Base-by-base conservation (phyloP, 169 alveolate genomes). In the Eimeria necatrix region DNA sequence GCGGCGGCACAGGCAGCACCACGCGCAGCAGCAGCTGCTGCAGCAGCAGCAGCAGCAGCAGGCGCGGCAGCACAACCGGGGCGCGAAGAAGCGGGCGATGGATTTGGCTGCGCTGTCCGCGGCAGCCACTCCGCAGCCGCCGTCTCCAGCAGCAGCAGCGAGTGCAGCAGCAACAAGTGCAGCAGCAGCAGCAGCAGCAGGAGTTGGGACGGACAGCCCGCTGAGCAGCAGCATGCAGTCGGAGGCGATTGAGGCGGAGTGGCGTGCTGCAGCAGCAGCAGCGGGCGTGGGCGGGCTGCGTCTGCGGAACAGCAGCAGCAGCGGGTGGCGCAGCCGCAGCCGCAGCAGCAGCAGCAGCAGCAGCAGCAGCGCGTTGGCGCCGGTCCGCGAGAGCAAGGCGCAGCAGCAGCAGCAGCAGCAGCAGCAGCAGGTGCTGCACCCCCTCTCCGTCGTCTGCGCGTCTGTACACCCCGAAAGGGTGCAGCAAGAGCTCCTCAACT, bases 401-500 rank as follows among this genome's bases (percentile, higher is more conserved):
- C n/a, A n/a, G n/a, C n/a, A n/a, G n/a, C n/a, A n/a, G n/a, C n/a
- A n/a, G n/a, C n/a, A 20, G 46, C 46, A 68, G 78, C n/a, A 22
- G 78, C n/a, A 68, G 24, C n/a, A 68, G 46, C n/a, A 68, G 78
- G 10, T 12, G 24, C 46, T 10, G 78, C 91, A 61, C 14, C 56
- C 80, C 32, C 7, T 61, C 78, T 24, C 52, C 18, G 59, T 84
- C 24, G 91, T 46, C 4, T 84, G 91, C 49, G 78, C 53, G 49
- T 84, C 91, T n/a, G 41, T 52, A 5, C 52, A 59, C 41, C 73
- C 78, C 41, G 91, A 4, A 41, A 26, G 26, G 16, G 91, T 84
- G 22, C 91, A 84, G 91, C 91, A 84, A n/a, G 51, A 84, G 56
- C 76, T 84, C 53, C 1, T 51, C 26, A 18, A 22, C 4, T 16